Conservation (phyloP, 164 flowering plant species). For the Tetrastigma voinierianum region DNA sequence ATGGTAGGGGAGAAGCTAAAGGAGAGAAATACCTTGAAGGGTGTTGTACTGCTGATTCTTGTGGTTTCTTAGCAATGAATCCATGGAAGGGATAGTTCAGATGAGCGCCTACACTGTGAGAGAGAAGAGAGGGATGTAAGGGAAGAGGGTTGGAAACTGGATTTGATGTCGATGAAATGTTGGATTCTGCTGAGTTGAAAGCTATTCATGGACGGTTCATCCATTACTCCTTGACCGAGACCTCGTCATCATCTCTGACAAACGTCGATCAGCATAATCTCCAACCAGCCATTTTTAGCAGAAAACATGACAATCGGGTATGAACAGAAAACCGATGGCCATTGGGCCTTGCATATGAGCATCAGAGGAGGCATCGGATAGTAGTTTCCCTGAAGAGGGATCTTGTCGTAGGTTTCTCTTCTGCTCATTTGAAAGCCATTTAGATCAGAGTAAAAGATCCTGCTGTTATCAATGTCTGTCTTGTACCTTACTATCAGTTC, state of each 20-base stretch:
- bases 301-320: constrained; percentile 87
- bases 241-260: constrained; percentile 92
- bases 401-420: constrained; percentile 88
- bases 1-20: constrained; percentile 69
- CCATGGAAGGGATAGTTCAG: constrained; percentile 81
- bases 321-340: constrained; percentile 89
- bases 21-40: constrained; percentile 77
- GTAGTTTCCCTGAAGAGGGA: constrained; percentile 96
- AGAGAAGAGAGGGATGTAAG: constrained; percentile 75
- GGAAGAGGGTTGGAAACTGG: constrained; percentile 44
- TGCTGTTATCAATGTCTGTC: constrained; percentile 69
- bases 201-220: constrained; percentile 92
- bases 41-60: constrained; percentile 52
- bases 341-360: constrained; percentile 76
- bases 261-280: constrained; percentile 93
- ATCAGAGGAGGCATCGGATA: constrained; percentile 99
- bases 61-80: constrained; percentile 70
- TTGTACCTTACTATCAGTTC: constrained; percentile 83
- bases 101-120: constrained; percentile 70
- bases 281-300: constrained; percentile 89
- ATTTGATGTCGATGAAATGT: constrained; percentile 46
- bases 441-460: constrained; percentile 80
- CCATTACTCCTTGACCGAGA: constrained; percentile 97
- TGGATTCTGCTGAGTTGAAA: constrained; percentile 78
- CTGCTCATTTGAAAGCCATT: constrained; percentile 98